Evolutionary conservation across 2,329 filamentous ascomycete species (phyloP).

Genomic region (Waltergamsia citrina): DNA sequence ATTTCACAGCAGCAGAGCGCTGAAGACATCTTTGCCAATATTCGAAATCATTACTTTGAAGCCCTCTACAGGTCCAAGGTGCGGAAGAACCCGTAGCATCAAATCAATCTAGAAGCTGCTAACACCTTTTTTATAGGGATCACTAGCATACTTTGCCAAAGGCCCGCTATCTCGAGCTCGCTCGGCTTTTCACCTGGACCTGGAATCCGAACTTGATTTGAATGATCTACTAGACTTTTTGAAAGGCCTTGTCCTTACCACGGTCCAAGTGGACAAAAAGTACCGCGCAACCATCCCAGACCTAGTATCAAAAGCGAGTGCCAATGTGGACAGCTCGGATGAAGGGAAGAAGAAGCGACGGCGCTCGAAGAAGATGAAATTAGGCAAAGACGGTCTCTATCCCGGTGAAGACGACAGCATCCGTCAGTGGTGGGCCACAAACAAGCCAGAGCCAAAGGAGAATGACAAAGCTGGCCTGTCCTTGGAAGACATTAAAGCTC

Average conservation of each 20-base stretch:
- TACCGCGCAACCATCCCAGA: constrained; percentile 62
- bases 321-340: constrained; percentile 46
- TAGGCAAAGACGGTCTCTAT: constrained; percentile 61
- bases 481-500: constrained; percentile 47
- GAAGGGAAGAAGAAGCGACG: constrained; percentile 28
- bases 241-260: constrained; percentile 57
- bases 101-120: neutral
- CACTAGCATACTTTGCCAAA: constrained; percentile 76
- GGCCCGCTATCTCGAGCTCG: constrained; percentile 68
- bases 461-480: constrained; percentile 38
- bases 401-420: constrained; percentile 55
- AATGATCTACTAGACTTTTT: constrained; percentile 58
- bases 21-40: constrained; percentile 45
- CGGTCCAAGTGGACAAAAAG: constrained; percentile 66
- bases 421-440: constrained; percentile 59
- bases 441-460: constrained; percentile 40
- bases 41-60: constrained; percentile 49
- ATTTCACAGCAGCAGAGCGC: constrained; percentile 28
- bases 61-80: constrained; percentile 56
- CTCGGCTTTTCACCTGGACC: constrained; percentile 57
- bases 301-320: constrained; percentile 48
- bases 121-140: constrained; percentile 39
- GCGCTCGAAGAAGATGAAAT: constrained; percentile 55
- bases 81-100: constrained; percentile 2
- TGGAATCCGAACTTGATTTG: constrained; percentile 50